Evolutionary conservation across 1,284 basidiomycete genomes (phyloP).

Genomic region (Fomitopsis pinicola): DNA sequence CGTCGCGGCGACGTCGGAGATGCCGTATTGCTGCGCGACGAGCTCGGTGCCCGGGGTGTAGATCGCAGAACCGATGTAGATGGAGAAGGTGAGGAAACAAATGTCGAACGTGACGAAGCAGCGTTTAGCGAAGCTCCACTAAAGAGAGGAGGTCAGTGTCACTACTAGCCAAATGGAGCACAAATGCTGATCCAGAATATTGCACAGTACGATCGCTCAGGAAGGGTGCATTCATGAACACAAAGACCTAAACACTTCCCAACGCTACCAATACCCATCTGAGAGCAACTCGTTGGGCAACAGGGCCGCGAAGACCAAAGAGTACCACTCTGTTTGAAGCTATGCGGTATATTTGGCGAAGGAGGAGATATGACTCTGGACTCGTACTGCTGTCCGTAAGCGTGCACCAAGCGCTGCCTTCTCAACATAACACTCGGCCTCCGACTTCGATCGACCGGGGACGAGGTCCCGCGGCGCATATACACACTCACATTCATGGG

Average conservation of each 20-base stretch:
- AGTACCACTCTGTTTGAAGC: no score
- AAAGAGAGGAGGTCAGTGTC: neutral
- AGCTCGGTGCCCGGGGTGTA: constrained; percentile 40
- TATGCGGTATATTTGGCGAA: no score
- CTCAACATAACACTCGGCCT: no score
- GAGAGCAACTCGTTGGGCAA: no score
- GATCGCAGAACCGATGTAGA: constrained; percentile 35
- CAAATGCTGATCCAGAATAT: neutral
- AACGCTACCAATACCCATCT: no score
- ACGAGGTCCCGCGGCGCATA: neutral
- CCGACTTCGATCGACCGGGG: neutral
- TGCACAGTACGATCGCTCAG: neutral
- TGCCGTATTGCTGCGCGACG: constrained; percentile 42
- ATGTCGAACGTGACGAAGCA: constrained; percentile 45
- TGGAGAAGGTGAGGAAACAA: constrained; percentile 59
- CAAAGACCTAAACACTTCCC: no score
- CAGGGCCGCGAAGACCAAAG: no score
- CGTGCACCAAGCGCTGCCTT: no score
- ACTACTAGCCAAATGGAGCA: no score
- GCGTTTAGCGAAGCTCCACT: constrained; percentile 13
- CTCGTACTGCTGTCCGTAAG: no score
- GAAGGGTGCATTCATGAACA: no score
- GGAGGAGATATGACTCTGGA: no score
- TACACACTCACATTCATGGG: constrained; percentile 22
- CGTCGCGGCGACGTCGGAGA: constrained; percentile 39